These are phyloP conservation scores for Solanum infundibuliforme DNA, from an alignment of 257 asterid genomes.

Conservation along the genomic window DNA sequence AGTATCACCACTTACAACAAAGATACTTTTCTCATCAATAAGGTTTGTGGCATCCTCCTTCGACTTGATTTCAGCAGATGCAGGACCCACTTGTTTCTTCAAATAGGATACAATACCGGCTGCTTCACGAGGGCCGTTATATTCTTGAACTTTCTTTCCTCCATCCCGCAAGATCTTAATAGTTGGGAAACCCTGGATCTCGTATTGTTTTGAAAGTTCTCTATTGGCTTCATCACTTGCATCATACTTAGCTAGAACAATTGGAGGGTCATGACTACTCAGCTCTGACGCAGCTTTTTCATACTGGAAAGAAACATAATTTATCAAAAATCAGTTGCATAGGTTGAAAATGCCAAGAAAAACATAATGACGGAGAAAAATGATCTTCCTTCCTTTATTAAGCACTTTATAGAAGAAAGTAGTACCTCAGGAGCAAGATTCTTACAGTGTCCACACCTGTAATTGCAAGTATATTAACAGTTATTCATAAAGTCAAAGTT, in stretches of 20 bases:
- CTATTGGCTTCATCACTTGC: constrained; percentile 47
- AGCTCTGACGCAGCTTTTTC: constrained; percentile 68
- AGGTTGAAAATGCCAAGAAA: neutral
- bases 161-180: constrained; percentile 71
- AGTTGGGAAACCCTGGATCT: constrained; percentile 75
- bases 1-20: constrained; percentile 33
- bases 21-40: constrained; percentile 46
- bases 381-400: neutral
- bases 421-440: constrained; percentile 91
- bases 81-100: constrained; percentile 80
- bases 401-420: neutral
- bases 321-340: neutral
- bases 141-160: constrained; percentile 51
- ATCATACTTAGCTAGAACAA: constrained; percentile 68
- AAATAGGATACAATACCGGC: constrained; percentile 59
- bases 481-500: neutral
- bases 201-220: constrained; percentile 38
- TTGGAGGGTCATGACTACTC: constrained; percentile 64
- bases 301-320: constrained; percentile 26
- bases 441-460: constrained; percentile 97
- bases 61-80: constrained; percentile 67
- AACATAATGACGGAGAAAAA: neutral
- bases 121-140: constrained; percentile 85
- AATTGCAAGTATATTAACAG: neutral
- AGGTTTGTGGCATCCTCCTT: constrained; percentile 41